Base-by-base conservation (phyloP, 2,329 filamentous ascomycete species). In the Hansfordia pulvinata region DNA sequence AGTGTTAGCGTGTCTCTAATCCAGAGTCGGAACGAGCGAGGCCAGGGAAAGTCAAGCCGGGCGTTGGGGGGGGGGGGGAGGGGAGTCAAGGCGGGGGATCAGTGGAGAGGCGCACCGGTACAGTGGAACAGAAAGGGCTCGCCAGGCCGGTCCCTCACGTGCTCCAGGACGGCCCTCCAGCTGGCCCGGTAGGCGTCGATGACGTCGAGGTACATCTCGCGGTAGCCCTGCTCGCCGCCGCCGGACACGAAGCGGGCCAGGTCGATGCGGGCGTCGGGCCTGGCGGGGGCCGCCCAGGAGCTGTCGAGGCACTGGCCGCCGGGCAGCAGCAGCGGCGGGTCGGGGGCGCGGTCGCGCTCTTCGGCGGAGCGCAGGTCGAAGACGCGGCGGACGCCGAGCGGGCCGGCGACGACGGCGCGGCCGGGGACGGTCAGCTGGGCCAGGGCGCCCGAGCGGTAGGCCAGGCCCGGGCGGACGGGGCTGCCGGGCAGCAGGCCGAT, bases 81-180 rank as follows among this genome's bases (percentile, higher is more conserved):
- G n/a, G n/a, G n/a, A n/a, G n/a, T n/a, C n/a, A n/a, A n/a, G n/a
- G n/a, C n/a, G n/a, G n/a, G 9, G 24, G 25, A 30, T 10, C 21
- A 17, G 21, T 2, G 7, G 8, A 12, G 8, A 10, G n/a, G 45
- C 54, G 37, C 37, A 65, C 64, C 64, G 7, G 59, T 66, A 40
- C 65, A 71, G 40, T 71, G 66, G 20, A 70, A 59, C 25, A 69
- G 33, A 31, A 67, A 54, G 10, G 55, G 51, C 38, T 63, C 53
- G 1, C 39, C 30, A 6, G 56, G 54, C 8, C 49, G 45, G 33
- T 69, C 62, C 26, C 59, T 47, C 8, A 69, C 47, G 30, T 60
- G 57, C 38, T 62, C 52, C 15, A 70, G 47, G 5, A 70, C 47
- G 6, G 50, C 52, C 20, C 42, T 50, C 36, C 64, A 56, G 12